Percentiles rank a stretch among this genome's conserved stretches.
Evolutionary conservation across 1,284 basidiomycete genomes (phyloP).

Genomic region (Microbotryomycetes sp.): DNA sequence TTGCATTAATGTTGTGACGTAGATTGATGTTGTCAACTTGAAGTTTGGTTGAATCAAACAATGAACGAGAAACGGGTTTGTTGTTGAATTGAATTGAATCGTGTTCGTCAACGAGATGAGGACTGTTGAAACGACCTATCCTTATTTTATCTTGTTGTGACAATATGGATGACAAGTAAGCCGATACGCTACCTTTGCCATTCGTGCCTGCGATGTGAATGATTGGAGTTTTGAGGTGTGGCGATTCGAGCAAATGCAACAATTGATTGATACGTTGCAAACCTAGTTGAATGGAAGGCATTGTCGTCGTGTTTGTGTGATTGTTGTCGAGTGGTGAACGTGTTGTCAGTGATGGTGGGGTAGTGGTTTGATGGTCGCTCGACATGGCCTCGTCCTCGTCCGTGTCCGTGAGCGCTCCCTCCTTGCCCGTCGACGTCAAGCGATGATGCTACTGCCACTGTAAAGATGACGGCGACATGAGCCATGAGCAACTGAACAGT

Average conservation of each 20-base stretch:
- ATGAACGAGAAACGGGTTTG: conserved; percentile 49
- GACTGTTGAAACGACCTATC: conserved; percentile 85
- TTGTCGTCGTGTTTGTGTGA: conserved; percentile 3
- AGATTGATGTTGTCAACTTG: conserved; percentile 48
- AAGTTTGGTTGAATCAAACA: conserved; percentile 52
- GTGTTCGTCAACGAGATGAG: conserved; percentile 71
- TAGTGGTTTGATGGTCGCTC: too few species aligned
- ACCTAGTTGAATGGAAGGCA: conserved; percentile 60
- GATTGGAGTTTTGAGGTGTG: conserved; percentile 67
- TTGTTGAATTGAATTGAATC: conserved; percentile 73
- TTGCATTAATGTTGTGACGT: conserved; percentile 48
- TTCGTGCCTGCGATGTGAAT: conserved; percentile 94
- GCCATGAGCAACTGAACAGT: too few species aligned
- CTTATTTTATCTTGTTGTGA: conserved; percentile 51
- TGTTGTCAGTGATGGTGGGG: too few species aligned
- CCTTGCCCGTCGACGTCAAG: too few species aligned
- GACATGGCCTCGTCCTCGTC: too few species aligned
- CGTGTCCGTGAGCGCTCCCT: too few species aligned
- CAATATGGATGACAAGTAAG: conserved; percentile 72
- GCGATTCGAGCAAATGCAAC: conserved; percentile 51
- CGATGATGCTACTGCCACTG: too few species aligned
- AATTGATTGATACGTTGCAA: conserved; percentile 63
- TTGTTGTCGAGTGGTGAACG: background rate
- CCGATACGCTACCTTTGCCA: conserved; percentile 90
- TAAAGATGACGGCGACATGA: too few species aligned